A percentile compares a stretch with the other conserved stretches of the same genome.
Conservation (phyloP, 2,329 filamentous ascomycete genomes). For the Truncatella angustata region DNA sequence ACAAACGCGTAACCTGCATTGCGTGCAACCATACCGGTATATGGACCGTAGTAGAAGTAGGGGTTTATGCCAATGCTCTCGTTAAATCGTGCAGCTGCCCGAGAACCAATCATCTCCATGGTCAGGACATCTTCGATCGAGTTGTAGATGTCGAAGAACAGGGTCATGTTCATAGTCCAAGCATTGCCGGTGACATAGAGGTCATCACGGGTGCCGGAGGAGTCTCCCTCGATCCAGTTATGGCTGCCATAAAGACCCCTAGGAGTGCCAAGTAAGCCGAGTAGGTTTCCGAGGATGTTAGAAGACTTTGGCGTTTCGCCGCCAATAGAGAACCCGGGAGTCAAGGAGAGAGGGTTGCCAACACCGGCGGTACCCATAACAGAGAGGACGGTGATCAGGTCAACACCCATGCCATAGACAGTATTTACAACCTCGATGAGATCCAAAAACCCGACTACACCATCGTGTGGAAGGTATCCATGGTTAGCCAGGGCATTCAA, state of each 20-base stretch:
- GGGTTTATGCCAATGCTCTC: conserved; percentile 50
- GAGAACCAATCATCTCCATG: conserved; percentile 40
- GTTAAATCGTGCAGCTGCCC: conserved; percentile 42
- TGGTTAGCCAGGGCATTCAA: conserved; percentile 29
- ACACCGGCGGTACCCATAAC: conserved; percentile 45
- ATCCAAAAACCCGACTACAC: conserved; percentile 23
- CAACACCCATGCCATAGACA: not conserved
- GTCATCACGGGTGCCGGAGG: conserved; percentile 50
- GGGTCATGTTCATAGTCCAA: conserved; percentile 48
- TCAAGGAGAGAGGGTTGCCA: conserved; percentile 48
- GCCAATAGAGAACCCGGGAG: conserved; percentile 51
- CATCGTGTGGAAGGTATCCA: conserved; percentile 24
- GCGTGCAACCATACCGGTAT: conserved; percentile 46
- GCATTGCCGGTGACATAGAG: conserved; percentile 50
- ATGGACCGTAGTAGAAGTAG: conserved; percentile 53
- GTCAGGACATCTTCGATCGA: conserved; percentile 34
- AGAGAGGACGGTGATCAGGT: conserved; percentile 32
- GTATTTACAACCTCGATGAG: too few relatives aligned
- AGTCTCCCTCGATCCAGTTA: conserved; percentile 55
- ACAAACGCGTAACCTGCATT: conserved; percentile 52
- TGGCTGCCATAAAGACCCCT: conserved; percentile 50
- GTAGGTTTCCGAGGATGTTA: conserved; percentile 40
- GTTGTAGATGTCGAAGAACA: conserved; percentile 48
- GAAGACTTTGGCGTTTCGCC: conserved; percentile 35
- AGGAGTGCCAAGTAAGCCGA: conserved; percentile 42